Conservation (phyloP, 2,329 filamentous ascomycete genomes). For the Lasiodiplodia hormozganensis region DNA sequence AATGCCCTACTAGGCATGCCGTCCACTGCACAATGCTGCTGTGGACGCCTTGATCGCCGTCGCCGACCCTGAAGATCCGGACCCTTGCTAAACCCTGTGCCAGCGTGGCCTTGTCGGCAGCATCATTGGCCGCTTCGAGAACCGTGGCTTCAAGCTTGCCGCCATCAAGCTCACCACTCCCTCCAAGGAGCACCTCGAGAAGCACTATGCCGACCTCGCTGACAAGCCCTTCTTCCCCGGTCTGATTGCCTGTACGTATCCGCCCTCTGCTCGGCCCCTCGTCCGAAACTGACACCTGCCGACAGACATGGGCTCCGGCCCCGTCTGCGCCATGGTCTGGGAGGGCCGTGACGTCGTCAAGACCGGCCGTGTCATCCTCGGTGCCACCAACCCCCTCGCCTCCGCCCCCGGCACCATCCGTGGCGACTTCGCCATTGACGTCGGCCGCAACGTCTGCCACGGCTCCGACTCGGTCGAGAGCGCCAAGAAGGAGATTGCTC, state of each 20-base stretch:
- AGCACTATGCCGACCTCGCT: conserved; percentile 93
- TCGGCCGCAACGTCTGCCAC: conserved; percentile 99
- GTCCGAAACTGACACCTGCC: background rate
- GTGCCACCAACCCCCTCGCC: conserved; percentile 97
- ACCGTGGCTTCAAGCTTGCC: conserved; percentile 96
- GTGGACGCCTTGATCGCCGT: conserved; percentile 18
- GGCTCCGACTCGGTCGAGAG: conserved; percentile 98
- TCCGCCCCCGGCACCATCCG: conserved; percentile 98
- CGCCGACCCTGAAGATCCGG: conserved; percentile 16
- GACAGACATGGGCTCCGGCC: conserved; percentile 93
- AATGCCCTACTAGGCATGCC: conserved; percentile 7
- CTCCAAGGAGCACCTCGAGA: conserved; percentile 93
- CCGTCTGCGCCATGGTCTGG: conserved; percentile 99
- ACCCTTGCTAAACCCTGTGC: conserved; percentile 15
- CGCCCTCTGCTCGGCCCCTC: conserved; percentile 23
- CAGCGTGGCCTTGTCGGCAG: conserved; percentile 96
- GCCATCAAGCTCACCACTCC: conserved; percentile 95
- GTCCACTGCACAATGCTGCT: background rate
- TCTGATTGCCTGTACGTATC: conserved; percentile 78
- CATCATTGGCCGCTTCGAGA: conserved; percentile 98
- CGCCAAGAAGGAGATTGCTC: conserved; percentile 98
- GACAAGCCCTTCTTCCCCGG: conserved; percentile 97
- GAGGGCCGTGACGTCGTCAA: conserved; percentile 99
- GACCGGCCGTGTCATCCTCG: conserved; percentile 95
- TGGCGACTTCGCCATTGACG: conserved; percentile 82